phyloP scores from a whole-genome alignment of 768 basidiomycete species.

The Cyclocybe cylindracea region DNA sequence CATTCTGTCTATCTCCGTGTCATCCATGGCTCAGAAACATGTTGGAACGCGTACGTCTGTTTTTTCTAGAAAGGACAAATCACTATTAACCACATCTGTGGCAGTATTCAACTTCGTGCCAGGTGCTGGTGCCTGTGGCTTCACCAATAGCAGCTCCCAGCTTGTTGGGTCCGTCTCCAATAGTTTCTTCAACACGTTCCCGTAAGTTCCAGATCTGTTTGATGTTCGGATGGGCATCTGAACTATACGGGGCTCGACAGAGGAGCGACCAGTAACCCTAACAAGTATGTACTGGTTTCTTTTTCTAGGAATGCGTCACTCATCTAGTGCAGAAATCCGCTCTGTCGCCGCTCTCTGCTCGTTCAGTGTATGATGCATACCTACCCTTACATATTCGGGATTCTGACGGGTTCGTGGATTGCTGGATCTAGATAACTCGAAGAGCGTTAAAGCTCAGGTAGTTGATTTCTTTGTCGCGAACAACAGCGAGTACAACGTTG shows the following conservation, averaged over 20 bases:
- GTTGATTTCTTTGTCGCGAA: too few species aligned
- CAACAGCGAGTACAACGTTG: too few species aligned
- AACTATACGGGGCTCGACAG: conserved; percentile 5
- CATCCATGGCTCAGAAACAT: neutral
- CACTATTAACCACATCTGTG: neutral
- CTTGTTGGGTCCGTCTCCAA: conserved; percentile 37
- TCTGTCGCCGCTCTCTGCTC: conserved; percentile 26
- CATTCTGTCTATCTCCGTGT: too few species aligned
- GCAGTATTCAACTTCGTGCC: conserved; percentile 35
- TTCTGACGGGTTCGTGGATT: too few species aligned
- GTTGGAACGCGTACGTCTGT: neutral
- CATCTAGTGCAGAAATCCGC: conserved; percentile 27
- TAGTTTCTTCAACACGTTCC: conserved; percentile 31
- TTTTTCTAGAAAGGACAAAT: neutral
- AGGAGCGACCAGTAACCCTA: conserved; percentile 26
- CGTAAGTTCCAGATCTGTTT: conserved; percentile 23
- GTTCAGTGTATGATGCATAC: conserved; percentile 24
- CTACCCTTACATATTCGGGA: too few species aligned
- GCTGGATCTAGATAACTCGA: too few species aligned
- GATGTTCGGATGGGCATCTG: neutral
- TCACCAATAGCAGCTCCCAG: conserved; percentile 32
- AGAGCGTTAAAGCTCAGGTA: too few species aligned
- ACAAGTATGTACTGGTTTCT: conserved; percentile 12
- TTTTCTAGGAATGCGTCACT: neutral
- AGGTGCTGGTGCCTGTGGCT: conserved; percentile 40